Percentiles rank a stretch among this genome's conserved stretches.
phyloP scores from a whole-genome alignment of 495 filamentous ascomycete species.

The Annulohypoxylon maeteangense region DNA sequence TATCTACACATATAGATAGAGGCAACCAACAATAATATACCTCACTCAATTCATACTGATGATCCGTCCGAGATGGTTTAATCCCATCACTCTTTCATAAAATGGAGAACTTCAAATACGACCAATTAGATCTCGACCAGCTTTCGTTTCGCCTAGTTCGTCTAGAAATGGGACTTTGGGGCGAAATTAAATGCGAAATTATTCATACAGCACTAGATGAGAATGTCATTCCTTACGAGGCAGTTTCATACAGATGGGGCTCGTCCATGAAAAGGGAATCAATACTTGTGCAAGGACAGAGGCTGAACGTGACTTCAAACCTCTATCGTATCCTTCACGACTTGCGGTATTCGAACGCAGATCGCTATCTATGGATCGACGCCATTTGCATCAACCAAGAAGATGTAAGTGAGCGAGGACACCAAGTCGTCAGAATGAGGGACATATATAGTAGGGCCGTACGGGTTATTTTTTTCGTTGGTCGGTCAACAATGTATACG shows the following conservation, averaged over 20 bases:
- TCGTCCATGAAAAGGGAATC: background rate
- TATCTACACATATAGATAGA: no score
- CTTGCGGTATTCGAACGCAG: background rate
- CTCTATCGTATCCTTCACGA: background rate
- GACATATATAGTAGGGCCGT: background rate
- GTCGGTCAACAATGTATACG: background rate
- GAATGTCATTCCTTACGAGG: background rate
- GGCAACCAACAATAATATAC: no score
- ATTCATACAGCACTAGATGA: background rate
- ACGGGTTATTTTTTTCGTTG: background rate
- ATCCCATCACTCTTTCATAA: background rate
- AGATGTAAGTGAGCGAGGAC: background rate
- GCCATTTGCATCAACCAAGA: conserved; percentile 8
- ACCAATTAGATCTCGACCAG: background rate
- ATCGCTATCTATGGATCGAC: conserved; percentile 3
- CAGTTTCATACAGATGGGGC: background rate
- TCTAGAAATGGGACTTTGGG: background rate
- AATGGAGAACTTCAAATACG: background rate
- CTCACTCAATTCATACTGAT: no score
- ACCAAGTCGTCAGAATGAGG: background rate
- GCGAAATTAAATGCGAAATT: background rate
- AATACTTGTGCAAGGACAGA: background rate
- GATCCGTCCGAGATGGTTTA: background rate
- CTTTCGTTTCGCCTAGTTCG: background rate
- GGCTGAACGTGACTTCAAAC: background rate